Conservation (phyloP, 2,329 filamentous ascomycete species). For the Stromatinia cepivora region DNA sequence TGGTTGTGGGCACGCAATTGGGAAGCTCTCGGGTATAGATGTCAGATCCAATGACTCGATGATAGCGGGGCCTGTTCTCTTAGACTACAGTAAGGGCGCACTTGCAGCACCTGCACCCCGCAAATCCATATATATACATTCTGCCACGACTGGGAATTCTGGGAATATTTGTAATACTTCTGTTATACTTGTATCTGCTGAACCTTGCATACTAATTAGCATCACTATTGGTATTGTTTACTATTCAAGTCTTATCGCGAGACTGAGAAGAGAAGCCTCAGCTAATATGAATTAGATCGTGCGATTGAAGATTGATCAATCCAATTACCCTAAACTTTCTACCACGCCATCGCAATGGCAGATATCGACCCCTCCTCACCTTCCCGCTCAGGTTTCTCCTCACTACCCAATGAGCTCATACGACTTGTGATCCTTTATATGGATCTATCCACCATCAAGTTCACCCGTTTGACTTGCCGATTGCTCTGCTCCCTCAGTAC, state of each 20-base stretch:
- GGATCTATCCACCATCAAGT: slow-evolving; percentile 8
- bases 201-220: neutral
- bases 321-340: neutral
- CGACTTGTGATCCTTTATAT: slow-evolving; percentile 2
- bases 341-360: neutral
- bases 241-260: neutral
- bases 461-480: slow-evolving; percentile 16
- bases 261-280: neutral
- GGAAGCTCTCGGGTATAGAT: neutral
- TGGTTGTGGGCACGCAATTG: neutral
- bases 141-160: neutral
- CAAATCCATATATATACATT: neutral
- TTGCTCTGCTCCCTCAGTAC: slow-evolving; percentile 6
- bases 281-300: neutral
- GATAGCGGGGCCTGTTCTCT: neutral
- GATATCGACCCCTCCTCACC: neutral
- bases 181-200: neutral
- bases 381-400: neutral
- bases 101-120: neutral
- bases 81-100: neutral
- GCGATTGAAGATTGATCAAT: neutral
- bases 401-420: slow-evolving; percentile 8
- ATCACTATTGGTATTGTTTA: neutral
- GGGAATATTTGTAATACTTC: neutral
- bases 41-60: neutral